Evolutionary conservation across 257 asterid genomes (phyloP).

Genomic region (Solanum tarapatanum): DNA sequence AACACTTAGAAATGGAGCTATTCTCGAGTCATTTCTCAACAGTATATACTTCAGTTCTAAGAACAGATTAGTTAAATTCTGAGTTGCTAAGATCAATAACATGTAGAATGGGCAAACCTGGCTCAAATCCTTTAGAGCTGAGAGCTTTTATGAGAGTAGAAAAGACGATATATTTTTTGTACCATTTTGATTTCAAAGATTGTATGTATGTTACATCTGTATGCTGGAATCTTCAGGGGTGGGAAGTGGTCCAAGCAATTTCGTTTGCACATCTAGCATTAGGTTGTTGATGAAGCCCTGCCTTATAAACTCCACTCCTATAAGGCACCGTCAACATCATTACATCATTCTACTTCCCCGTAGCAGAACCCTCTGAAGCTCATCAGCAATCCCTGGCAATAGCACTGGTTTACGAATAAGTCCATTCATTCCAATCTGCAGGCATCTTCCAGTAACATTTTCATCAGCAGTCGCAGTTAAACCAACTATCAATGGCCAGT

Average conservation of each 20-base stretch:
- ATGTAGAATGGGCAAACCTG: neutral
- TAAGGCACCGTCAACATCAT: constrained; percentile 2
- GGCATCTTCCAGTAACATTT: constrained; percentile 42
- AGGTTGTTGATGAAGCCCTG: neutral
- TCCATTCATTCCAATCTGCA: constrained; percentile 72
- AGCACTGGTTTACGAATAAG: constrained; percentile 64
- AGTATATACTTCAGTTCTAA: neutral
- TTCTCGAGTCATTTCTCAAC: neutral
- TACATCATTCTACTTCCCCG: constrained; percentile 36
- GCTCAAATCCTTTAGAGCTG: neutral
- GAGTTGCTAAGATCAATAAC: neutral
- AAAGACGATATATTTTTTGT: neutral
- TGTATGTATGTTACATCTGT: neutral
- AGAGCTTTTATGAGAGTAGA: neutral
- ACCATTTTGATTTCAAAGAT: neutral
- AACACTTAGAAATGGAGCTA: neutral
- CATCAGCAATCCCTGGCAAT: constrained; percentile 51
- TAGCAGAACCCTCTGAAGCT: constrained; percentile 48
- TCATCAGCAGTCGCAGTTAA: constrained; percentile 52
- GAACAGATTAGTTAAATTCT: neutral
- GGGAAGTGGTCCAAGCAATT: neutral
- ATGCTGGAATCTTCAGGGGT: neutral
- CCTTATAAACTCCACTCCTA: neutral
- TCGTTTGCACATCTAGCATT: neutral
- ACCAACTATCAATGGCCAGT: constrained; percentile 72